Base-by-base conservation (phyloP, 441 rosid genomes). In the Brassica hybrid region DNA sequence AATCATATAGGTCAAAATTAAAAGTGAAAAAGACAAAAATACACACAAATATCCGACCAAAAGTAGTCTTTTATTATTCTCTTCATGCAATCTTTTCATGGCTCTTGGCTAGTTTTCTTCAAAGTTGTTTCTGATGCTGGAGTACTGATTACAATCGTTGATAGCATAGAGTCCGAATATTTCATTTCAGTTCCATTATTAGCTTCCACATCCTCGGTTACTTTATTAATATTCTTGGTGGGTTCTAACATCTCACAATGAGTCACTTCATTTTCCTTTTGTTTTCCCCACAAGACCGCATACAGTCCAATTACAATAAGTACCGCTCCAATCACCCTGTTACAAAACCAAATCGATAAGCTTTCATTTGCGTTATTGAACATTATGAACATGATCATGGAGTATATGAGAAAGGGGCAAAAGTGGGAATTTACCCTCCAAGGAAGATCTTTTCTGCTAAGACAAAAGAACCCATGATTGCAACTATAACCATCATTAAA, bases 241-340 rank as follows among this genome's bases (percentile, higher is more conserved):
- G 60, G 74, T 56, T 52, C 63, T 45, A 63, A 21, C 32, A 45
- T 67, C 36, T 48, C 74, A 68, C 67, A 52, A 9, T 23, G 30
- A 6, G 67, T 21, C 30, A 27, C 45, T 23, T 72, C 74, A 30
- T 27, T 54, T 52, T 86, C 86, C 34, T 81, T 85, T 69, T 82
- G 76, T 57, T 85, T 87, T 13, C 87, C 93, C 93, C 89, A 87
- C 17, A 85, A 75, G 32, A 87, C 88, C 16, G 84, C 75, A 58
- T 83, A 88, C 7, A 87, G 56, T 14, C 92, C 90, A 32, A 78
- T 66, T 7, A 87, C 85, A 38, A 87, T 85, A 17, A 83, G 63
- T 25, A 74, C n/a, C 30, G 86, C 87, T 32, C 90, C 92, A 10
- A 85, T 50, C 16, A 83, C 66, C 78, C 88, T 86, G 76, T 16